Conservation (phyloP, 148 eudicot species). For the Simmondsia chinensis region DNA sequence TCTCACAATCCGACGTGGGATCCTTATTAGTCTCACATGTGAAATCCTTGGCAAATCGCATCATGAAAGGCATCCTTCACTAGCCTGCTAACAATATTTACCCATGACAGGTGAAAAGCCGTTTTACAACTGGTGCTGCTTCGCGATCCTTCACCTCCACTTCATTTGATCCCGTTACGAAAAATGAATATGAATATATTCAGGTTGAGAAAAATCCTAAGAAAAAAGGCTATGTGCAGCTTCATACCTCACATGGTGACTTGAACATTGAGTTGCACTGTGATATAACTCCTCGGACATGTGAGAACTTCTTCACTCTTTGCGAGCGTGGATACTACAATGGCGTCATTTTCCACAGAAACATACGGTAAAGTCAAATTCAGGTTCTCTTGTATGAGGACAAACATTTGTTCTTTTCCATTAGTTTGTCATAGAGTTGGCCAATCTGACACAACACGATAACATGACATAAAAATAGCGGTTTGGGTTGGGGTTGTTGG, state of each 20-base stretch:
- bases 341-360: constrained; percentile 86
- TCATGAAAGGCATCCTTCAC: too few species aligned
- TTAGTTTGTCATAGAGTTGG: too few species aligned
- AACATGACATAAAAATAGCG: too few species aligned
- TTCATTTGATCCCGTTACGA: constrained; percentile 81
- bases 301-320: constrained; percentile 90
- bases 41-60: too few species aligned
- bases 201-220: constrained; percentile 92
- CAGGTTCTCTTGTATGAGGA: background rate
- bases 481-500: too few species aligned
- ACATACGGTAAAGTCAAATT: constrained; percentile 45
- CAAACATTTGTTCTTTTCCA: background rate
- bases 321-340: constrained; percentile 92
- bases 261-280: constrained; percentile 91
- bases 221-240: constrained; percentile 88
- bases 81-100: background rate
- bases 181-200: constrained; percentile 82
- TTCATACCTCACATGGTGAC: constrained; percentile 96
- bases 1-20: too few species aligned
- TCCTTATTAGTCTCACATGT: too few species aligned
- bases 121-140: constrained; percentile 92
- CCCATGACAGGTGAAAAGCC: constrained; percentile 72
- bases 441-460: too few species aligned
- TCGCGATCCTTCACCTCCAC: constrained; percentile 97
- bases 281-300: constrained; percentile 83